Evolutionary conservation across 176 grass and related monocot genomes (phyloP).

Genomic region (Eragrostis nindensis): DNA sequence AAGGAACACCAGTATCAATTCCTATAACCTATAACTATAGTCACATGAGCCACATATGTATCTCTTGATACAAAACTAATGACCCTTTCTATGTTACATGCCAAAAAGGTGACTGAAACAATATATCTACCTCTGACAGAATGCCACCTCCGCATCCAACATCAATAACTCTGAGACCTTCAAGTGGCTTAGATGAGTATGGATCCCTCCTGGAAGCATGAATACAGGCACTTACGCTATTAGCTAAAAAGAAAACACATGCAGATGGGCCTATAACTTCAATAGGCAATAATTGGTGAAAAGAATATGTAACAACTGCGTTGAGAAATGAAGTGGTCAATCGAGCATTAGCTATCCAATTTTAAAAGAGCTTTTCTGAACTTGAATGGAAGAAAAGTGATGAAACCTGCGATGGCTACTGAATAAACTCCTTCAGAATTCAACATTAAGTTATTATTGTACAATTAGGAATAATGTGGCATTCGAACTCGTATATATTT

Average conservation of each 20-base stretch:
- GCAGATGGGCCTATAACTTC: not conserved
- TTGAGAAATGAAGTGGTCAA: not conserved
- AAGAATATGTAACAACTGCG: not conserved
- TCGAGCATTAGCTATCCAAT: too few species aligned
- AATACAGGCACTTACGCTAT: not conserved
- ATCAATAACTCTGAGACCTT: constrained; percentile 94
- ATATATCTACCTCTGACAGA: constrained; percentile 72
- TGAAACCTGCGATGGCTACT: too few species aligned
- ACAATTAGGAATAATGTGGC: not conserved
- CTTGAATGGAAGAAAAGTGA: too few species aligned
- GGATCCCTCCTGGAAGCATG: constrained; percentile 67
- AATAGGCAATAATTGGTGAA: not conserved
- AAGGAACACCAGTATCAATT: constrained; percentile 6
- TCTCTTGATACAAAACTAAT: not conserved
- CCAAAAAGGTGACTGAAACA: not conserved
- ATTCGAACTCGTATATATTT: not conserved
- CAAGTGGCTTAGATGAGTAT: constrained; percentile 76
- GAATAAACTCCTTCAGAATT: not conserved
- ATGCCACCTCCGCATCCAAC: constrained; percentile 99
- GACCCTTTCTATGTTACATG: not conserved
- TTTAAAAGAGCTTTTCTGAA: too few species aligned
- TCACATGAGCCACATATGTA: not conserved
- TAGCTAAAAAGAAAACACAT: not conserved
- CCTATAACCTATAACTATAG: constrained; percentile 6
- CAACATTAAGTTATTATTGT: constrained; percentile 21